phyloP scores from a whole-genome alignment of 2,329 filamentous ascomycete genomes.

The Raffaelea ambrosiae region DNA sequence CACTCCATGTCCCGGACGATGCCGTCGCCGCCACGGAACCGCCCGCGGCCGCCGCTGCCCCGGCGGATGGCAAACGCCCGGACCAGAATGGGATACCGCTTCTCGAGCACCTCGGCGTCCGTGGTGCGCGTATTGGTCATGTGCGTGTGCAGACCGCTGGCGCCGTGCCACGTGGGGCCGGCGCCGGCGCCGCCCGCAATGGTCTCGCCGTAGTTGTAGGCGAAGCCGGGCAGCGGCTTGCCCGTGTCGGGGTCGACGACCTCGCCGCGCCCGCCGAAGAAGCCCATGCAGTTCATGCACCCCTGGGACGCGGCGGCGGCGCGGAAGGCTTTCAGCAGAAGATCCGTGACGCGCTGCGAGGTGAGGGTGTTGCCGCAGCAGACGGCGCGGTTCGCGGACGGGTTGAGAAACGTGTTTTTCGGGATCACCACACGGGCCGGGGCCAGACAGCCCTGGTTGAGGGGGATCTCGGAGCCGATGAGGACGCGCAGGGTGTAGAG shows the following conservation, averaged over 20 bases:
- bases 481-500: conserved; percentile 79
- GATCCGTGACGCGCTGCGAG: conserved; percentile 71
- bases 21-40: conserved; percentile 64
- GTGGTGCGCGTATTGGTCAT: conserved; percentile 86
- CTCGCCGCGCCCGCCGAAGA: conserved; percentile 61
- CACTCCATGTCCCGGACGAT: conserved; percentile 76
- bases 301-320: conserved; percentile 74
- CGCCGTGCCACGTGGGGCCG: conserved; percentile 63
- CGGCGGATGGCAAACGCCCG: conserved; percentile 58
- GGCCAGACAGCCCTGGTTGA: conserved; percentile 77
- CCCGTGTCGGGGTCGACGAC: conserved; percentile 16
- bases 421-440: conserved; percentile 71
- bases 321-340: conserved; percentile 71
- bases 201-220: conserved; percentile 85
- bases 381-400: conserved; percentile 68
- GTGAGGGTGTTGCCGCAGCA: conserved; percentile 80
- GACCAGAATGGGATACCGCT: conserved; percentile 65
- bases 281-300: conserved; percentile 78
- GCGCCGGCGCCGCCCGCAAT: conserved; percentile 72
- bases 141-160: conserved; percentile 69
- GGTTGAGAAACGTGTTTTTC: conserved; percentile 62
- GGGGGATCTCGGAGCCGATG: conserved; percentile 71
- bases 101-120: conserved; percentile 70
- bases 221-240: conserved; percentile 59
- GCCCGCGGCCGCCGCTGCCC: conserved; percentile 56